Evolutionary conservation across 768 basidiomycete genomes (phyloP), one percentile per base, ranked within the genome.

Genomic region (Pleurotus platypus): DNA sequence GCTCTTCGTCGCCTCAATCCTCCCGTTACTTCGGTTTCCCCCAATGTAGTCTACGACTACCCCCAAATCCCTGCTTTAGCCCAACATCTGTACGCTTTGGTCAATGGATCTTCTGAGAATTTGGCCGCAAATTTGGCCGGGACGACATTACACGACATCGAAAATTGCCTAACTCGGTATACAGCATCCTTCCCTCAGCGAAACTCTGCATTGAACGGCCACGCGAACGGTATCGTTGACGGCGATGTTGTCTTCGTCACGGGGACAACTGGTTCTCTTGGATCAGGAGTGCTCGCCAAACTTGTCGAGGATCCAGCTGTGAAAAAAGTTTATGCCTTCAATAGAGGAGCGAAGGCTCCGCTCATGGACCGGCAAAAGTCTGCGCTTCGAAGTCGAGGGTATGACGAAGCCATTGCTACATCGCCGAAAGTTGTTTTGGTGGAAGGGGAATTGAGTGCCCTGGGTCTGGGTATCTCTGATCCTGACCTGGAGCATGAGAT

Each of bases 301-400:
- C 58, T 63, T 2, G 47, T 80, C 3, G 61, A 67, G 7, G 59
- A 62, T 7, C 66, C 65, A 47, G 58, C 75, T 54, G 70, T 82
- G 3, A 73, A 71, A 39, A 63, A 67, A 18, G 64, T 77, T 24
- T 78, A 80, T 2, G 75, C 75, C 1, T 71, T 79, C 16, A 63
- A 63, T 42, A 51, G 64, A 5, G 66, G 55, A 3, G 38, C 63
- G 26, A 47, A 16, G 4, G 38, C 16, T 22, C 40, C 63, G 5
- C 55, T 61, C 18, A 8, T 40, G 2, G 57, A 65, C 15, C 58
- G 67, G 7, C 66, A 67, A 26, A 2, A 6, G 15, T 51, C 16
- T 15, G 54, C 56, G 5, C 67, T 68, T n/a, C 42, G 60, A 12
- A 61, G 63, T 6, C 46, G 40, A 9, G 67, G 62, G 5, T 46